A percentile compares a stretch with the other conserved stretches of the same genome.
Conservation (phyloP, 2,329 filamentous ascomycete genomes). For the Cladosporium sp. region DNA sequence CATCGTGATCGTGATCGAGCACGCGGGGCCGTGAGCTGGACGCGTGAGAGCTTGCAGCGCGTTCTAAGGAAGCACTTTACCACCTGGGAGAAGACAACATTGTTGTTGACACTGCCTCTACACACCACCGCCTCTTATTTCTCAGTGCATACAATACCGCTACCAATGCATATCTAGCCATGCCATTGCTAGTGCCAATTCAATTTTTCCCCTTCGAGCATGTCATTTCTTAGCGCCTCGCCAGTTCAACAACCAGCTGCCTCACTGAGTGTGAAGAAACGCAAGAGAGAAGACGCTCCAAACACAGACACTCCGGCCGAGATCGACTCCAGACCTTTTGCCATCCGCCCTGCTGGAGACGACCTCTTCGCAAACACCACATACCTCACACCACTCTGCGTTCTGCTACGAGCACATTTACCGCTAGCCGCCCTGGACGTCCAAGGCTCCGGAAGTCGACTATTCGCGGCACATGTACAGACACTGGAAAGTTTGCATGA, state of each 20-base stretch:
- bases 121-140: neutral
- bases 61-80: conserved; percentile 1
- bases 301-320: conserved; percentile 16
- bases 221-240: conserved; percentile 18
- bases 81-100: neutral
- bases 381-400: conserved; percentile 34
- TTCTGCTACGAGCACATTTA: conserved; percentile 62
- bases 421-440: conserved; percentile 64
- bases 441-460: conserved; percentile 51
- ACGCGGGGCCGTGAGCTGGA: neutral
- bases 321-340: conserved; percentile 30
- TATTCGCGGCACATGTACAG: conserved; percentile 63
- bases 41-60: conserved; percentile 11
- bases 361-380: conserved; percentile 30
- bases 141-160: neutral
- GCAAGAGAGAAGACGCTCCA: conserved; percentile 21
- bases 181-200: conserved; percentile 9
- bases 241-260: conserved; percentile 2
- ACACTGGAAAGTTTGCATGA: conserved; percentile 61
- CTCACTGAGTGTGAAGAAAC: conserved; percentile 20
- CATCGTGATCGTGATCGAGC: neutral
- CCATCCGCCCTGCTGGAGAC: conserved; percentile 27
- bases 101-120: neutral
- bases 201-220: conserved; percentile 6
- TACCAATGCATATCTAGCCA: conserved; percentile 14